A percentile compares a stretch with the other conserved stretches of the same genome.
Evolutionary conservation across 1,284 basidiomycete species (phyloP).

Genomic region (Volvariella surrecta): DNA sequence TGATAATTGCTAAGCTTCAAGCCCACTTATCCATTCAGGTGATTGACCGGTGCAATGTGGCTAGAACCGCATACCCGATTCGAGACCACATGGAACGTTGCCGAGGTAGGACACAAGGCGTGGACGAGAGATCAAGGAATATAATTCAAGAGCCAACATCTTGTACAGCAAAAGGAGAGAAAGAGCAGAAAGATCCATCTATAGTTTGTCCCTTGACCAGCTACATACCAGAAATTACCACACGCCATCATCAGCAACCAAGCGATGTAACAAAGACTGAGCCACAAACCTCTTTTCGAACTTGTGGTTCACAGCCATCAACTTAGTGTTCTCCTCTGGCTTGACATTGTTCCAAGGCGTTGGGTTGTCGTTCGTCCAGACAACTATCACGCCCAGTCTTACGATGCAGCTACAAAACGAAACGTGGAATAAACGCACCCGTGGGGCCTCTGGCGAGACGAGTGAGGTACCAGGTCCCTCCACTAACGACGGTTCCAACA

Average conservation of each 20-base stretch:
- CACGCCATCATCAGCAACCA: background rate
- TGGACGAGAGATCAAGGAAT: no score
- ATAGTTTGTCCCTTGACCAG: constrained; percentile 67
- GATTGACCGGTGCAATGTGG: no score
- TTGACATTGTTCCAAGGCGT: constrained; percentile 74
- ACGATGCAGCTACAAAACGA: constrained; percentile 4
- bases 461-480: constrained; percentile 63
- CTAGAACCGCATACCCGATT: no score
- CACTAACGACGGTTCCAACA: constrained; percentile 54
- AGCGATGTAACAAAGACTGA: background rate
- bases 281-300: constrained; percentile 57
- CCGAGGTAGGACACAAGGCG: no score
- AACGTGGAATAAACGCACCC: constrained; percentile 34
- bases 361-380: constrained; percentile 76
- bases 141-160: no score
- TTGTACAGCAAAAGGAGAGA: no score
- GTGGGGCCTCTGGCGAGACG: constrained; percentile 65
- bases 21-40: no score
- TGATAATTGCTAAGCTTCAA: no score
- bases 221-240: constrained; percentile 34
- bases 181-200: constrained; percentile 14
- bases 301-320: constrained; percentile 59
- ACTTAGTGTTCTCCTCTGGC: constrained; percentile 62
- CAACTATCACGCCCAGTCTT: constrained; percentile 46
- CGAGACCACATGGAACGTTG: no score